A percentile compares a stretch with the other conserved stretches of the same genome.
Evolutionary conservation across 257 asterid species (phyloP).

Genomic region (Parsonsia alboflavescens): DNA sequence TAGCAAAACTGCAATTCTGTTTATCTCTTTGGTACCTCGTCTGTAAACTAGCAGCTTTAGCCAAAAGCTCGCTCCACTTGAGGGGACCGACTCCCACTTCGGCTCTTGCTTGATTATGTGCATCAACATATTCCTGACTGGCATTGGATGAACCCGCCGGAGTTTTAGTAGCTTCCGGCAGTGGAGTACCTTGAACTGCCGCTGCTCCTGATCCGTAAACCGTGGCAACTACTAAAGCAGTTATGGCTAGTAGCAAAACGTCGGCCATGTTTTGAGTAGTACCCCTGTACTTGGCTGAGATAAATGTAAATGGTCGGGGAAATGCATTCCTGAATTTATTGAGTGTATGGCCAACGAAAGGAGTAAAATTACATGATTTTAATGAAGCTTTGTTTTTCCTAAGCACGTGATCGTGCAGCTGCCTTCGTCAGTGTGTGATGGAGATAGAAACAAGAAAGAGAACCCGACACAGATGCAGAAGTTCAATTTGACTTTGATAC

Average conservation of each 20-base stretch:
- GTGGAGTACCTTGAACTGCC: constrained; percentile 22
- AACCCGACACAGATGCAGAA: neutral
- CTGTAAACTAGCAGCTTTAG: constrained; percentile 60
- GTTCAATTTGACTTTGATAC: constrained; percentile 3
- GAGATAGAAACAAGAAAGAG: no score
- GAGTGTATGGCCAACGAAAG: neutral
- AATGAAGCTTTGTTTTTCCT: neutral
- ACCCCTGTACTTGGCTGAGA: neutral
- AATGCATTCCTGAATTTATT: neutral
- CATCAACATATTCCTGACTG: constrained; percentile 43
- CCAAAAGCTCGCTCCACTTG: constrained; percentile 59
- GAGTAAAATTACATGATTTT: neutral
- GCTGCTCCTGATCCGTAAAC: constrained; percentile 20
- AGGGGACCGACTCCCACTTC: constrained; percentile 71
- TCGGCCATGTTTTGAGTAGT: neutral
- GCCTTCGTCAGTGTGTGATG: neutral
- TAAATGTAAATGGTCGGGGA: neutral
- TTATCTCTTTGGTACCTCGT: constrained; percentile 63
- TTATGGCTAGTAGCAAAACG: neutral
- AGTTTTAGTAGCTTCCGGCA: constrained; percentile 17
- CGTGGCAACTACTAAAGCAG: neutral
- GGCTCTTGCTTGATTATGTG: constrained; percentile 72
- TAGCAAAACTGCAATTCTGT: constrained; percentile 63
- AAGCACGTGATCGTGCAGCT: constrained; percentile 7
- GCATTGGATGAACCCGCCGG: constrained; percentile 20